Base-by-base conservation (phyloP, 371 early-diverging fungal species). In the Mucor circinelloides region DNA sequence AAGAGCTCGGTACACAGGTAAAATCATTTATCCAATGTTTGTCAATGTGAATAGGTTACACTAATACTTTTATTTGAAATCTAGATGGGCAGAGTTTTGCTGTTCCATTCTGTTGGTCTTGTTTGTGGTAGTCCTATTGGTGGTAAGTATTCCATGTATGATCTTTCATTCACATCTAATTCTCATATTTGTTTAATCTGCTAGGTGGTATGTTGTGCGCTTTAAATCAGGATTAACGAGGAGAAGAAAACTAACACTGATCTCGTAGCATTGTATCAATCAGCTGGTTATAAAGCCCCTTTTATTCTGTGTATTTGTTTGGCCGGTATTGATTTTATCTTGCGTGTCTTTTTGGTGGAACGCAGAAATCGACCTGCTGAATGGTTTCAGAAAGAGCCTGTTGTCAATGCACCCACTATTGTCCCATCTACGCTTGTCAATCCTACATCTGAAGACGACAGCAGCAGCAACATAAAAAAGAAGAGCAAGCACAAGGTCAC, bases 301-400 rank as follows among this genome's bases (percentile, higher is more conserved):
- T 91, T 91, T 63, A 80, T 85, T 28, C 85, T 93, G 60, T 86
- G 88, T 25, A 83, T 82, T 28, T 78, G 72, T 0, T 72, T 93
- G 27, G 79, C 88, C 0, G 70, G 64, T 0, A 31, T 90, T 2
- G 90, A 84, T 58, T 68, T 84, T 27, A 15, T 69, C 17, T 66
- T 80, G 23, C 80, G 84, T 31, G 28, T 81, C 19, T 48, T 78
- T 38, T 61, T 84, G 31, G 76, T 84, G 23, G 84, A 84, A 66
- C 75, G 78, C 17, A 70, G 79, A 28, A 66, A 66, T 48, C 59
- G 57, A n/a, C 66, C 66, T 27, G 46, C 66, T 19, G 66, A 66
- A 66, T 66, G 66, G 66, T 66, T 59, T 54, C n/a, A 38, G 12
- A 54, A 66, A 58, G 55, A 55, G 13, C 25, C 52, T 5, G 13